These are phyloP conservation scores for Cytospora piceicola DNA, from an alignment of 2,329 filamentous ascomycete genomes.

Conservation along the genomic window DNA sequence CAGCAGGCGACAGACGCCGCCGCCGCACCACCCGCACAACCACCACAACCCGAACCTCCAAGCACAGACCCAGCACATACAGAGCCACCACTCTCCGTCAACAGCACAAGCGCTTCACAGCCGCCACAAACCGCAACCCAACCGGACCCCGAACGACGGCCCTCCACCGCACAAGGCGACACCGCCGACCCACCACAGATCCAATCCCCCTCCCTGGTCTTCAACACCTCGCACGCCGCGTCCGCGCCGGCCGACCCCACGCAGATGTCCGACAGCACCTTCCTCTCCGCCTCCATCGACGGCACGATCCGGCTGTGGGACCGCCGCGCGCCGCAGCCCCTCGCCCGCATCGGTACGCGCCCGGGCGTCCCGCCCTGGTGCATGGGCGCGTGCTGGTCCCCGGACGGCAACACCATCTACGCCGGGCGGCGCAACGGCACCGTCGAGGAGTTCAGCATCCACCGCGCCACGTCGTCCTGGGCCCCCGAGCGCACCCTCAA, in stretches of 20 bases:
- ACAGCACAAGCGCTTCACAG: conserved; percentile 10
- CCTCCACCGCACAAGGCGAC: conserved; percentile 28
- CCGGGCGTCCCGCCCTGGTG: conserved; percentile 90
- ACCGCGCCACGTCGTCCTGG: conserved; percentile 64
- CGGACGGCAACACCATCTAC: conserved; percentile 94
- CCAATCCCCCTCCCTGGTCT: conserved; percentile 43
- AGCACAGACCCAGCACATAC: conserved; percentile 16
- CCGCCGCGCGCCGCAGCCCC: conserved; percentile 71
- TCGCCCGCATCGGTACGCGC: conserved; percentile 77
- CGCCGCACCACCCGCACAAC: not conserved
- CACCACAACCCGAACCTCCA: conserved; percentile 25
- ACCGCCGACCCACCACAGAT: conserved; percentile 2
- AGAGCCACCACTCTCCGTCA: not conserved
- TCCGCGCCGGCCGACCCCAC: conserved; percentile 54
- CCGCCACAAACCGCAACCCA: conserved; percentile 25
- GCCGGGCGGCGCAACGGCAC: conserved; percentile 88
- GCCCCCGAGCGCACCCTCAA: conserved; percentile 78
- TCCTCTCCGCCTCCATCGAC: conserved; percentile 86
- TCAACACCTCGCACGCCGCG: conserved; percentile 42
- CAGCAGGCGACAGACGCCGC: not conserved
- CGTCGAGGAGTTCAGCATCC: conserved; percentile 91
- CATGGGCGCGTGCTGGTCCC: conserved; percentile 96
- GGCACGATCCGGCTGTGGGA: conserved; percentile 95
- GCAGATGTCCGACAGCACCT: conserved; percentile 74
- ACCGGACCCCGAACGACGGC: conserved; percentile 22